Conservation (phyloP, 2,329 filamentous ascomycete species). For the Nemania serpens region DNA sequence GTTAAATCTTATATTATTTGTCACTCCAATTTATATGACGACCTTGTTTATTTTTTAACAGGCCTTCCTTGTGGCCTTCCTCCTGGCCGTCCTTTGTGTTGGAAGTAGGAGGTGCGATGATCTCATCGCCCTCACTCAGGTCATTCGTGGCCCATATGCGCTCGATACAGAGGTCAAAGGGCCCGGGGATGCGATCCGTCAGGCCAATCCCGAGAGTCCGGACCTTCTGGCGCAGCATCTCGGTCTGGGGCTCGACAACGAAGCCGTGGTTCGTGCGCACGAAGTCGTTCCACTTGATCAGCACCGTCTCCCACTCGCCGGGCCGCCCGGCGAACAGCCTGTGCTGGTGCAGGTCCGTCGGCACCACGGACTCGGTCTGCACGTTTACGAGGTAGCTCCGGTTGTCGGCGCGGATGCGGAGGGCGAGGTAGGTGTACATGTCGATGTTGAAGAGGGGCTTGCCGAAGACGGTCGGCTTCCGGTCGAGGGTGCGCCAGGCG, state of each 20-base stretch:
- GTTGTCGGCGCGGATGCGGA: slow-evolving; percentile 89
- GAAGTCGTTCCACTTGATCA: slow-evolving; percentile 90
- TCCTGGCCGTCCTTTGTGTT: neutral
- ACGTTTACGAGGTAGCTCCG: slow-evolving; percentile 93
- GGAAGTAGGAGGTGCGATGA: slow-evolving; percentile 23
- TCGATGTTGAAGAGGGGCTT: slow-evolving; percentile 87
- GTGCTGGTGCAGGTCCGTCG: slow-evolving; percentile 96
- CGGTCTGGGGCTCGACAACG: slow-evolving; percentile 89
- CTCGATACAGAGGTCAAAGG: slow-evolving; percentile 85
- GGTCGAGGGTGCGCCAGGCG: slow-evolving; percentile 83
- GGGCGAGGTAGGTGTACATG: slow-evolving; percentile 81
- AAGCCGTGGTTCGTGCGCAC: slow-evolving; percentile 92
- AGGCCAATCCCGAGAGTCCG: slow-evolving; percentile 84
- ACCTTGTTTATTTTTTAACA: slow-evolving; percentile 49
- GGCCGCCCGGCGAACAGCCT: slow-evolving; percentile 77
- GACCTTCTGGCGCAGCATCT: slow-evolving; percentile 85
- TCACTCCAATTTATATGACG: slow-evolving; percentile 49
- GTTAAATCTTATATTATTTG: slow-evolving; percentile 25
- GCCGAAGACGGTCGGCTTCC: slow-evolving; percentile 80
- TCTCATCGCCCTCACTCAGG: slow-evolving; percentile 43
- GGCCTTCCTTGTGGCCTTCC: slow-evolving; percentile 35
- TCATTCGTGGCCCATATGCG: slow-evolving; percentile 90
- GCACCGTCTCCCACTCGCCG: slow-evolving; percentile 93
- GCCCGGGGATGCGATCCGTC: slow-evolving; percentile 85
- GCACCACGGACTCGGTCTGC: slow-evolving; percentile 91